Base-by-base conservation (phyloP, 208 protist genomes). In the Novymonas esmeraldas region DNA sequence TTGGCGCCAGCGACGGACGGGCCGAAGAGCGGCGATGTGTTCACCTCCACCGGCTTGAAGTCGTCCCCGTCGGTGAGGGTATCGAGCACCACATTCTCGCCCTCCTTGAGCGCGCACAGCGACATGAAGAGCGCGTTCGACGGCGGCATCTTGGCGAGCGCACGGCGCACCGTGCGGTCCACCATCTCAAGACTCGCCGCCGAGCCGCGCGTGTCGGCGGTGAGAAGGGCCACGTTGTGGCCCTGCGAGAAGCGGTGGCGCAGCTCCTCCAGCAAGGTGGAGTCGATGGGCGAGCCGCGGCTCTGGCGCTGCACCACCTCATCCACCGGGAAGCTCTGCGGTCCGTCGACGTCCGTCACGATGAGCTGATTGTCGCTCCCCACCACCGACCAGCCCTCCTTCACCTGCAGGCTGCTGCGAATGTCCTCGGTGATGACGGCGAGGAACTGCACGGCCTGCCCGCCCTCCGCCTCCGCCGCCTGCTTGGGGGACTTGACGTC, bases 141-240 rank as follows among this genome's bases (percentile, higher is more conserved):
- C 0, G 76, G 54, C 18, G 59, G 52, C 42, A 70, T 28, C 60
- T 82, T 82, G 24, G 38, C 48, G 31, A 87, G 66, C 14, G 84
- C 62, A 48, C 38, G 41, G 48, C 79, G 81, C 57, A 77, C 71
- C 6, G 72, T 80, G 73, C 76, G 74, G 52, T 85, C 81, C n/a
- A 87, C 60, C 56, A 82, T 49, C 52, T 85, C 73, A 34, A 82
- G 42, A 46, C 76, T 81, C 31, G 73, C 51, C 14, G 76, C 44
- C 3, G 74, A 82, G 42, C 85, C 85, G 26, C 79, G 78, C 0
- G 66, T 45, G 59, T 88, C 85, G 22, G 64, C 63, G 7, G 82
- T 86, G 20, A 88, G 41, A 33, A 92, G 50, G 36, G 82, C 79
- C 10, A 82, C 67, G 71, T 87, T 87, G 57, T 83, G 50, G 31